Evolutionary conservation across 352 stramenopile species (phyloP).

Genomic region (Sclerospora graminicola): DNA sequence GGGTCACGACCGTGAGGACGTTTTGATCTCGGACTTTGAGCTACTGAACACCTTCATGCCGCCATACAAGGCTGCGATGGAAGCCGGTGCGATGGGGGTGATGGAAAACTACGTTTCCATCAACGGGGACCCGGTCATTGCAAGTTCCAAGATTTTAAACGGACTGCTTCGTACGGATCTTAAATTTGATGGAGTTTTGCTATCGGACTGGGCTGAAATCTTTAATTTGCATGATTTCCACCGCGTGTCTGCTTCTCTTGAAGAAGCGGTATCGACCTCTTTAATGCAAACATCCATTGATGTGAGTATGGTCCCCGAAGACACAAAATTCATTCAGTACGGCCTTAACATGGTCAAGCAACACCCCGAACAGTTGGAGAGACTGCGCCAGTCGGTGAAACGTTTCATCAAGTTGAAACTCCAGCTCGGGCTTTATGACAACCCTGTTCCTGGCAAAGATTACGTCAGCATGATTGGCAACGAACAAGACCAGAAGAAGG

Average conservation of each 20-base stretch:
- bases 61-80: constrained; percentile 55
- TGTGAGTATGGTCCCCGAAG: too few relatives aligned
- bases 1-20: constrained; percentile 17
- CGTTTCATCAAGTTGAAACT: constrained; percentile 64
- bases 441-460: constrained; percentile 38
- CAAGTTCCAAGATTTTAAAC: constrained; percentile 63
- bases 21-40: constrained; percentile 30
- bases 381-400: too few relatives aligned
- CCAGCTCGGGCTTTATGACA: too few relatives aligned
- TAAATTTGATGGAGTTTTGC: constrained; percentile 66
- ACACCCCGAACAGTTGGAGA: too few relatives aligned
- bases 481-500: constrained; percentile 23
- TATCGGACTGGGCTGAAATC: constrained; percentile 62
- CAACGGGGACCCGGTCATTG: constrained; percentile 77
- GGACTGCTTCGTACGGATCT: constrained; percentile 61
- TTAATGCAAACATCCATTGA: constrained; percentile 65
- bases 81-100: constrained; percentile 53
- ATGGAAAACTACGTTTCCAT: constrained; percentile 90
- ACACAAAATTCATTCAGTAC: constrained; percentile 29
- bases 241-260: constrained; percentile 18
- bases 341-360: constrained; percentile 10
- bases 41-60: constrained; percentile 70
- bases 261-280: constrained; percentile 36
- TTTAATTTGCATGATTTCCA: background rate
- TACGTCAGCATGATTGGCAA: constrained; percentile 30